Conservation (phyloP, 345 rosid species). For the Euclidium syriacum region DNA sequence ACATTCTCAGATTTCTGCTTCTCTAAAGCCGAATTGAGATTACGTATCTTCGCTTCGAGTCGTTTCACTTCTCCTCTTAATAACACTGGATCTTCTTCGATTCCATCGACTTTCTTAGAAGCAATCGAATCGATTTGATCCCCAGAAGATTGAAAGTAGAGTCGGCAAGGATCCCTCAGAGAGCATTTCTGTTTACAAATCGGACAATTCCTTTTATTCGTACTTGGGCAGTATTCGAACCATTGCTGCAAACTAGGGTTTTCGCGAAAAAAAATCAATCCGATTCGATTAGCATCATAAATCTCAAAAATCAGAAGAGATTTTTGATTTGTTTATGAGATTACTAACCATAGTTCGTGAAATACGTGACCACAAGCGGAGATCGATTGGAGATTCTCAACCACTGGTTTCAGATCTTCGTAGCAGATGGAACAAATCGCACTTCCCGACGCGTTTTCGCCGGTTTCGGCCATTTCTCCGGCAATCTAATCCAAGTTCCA, state of each 20-base stretch:
- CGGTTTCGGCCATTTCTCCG: constrained; percentile 29
- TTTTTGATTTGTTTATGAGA: neutral
- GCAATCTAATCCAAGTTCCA: neutral
- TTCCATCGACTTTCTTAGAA: constrained; percentile 30
- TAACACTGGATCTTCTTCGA: constrained; percentile 46
- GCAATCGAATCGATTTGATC: constrained; percentile 34
- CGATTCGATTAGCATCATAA: neutral
- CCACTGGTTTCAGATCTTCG: constrained; percentile 88
- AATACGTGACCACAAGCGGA: constrained; percentile 93
- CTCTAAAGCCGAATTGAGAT: constrained; percentile 45
- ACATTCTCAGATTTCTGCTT: constrained; percentile 44
- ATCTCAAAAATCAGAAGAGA: neutral
- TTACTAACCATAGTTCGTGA: constrained; percentile 78
- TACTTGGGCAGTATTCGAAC: constrained; percentile 75
- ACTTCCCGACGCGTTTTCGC: constrained; percentile 36
- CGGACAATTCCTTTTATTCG: constrained; percentile 77
- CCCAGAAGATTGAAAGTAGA: constrained; percentile 84
- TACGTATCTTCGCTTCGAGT: constrained; percentile 49
- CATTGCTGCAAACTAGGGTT: constrained; percentile 83
- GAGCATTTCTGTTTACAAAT: constrained; percentile 76
- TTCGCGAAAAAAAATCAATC: neutral
- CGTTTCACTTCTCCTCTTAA: constrained; percentile 57
- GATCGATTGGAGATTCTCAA: constrained; percentile 77
- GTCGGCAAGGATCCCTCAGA: constrained; percentile 44
- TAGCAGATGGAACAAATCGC: constrained; percentile 85